phyloP scores from a whole-genome alignment of 2,329 filamentous ascomycete species.

The Penicillium janthinellum region DNA sequence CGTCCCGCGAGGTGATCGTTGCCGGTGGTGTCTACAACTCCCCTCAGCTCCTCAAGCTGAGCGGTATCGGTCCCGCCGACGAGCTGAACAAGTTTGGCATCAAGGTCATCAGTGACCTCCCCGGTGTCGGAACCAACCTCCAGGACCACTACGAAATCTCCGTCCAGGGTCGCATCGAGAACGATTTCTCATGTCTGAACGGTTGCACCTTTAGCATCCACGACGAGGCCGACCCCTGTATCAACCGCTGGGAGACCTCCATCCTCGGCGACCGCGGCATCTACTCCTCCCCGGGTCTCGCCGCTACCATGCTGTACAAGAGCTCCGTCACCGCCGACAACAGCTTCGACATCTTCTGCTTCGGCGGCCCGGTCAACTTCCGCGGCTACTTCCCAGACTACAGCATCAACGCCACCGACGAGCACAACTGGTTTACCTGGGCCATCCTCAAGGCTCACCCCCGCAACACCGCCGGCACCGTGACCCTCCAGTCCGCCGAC shows the following conservation, averaged over 20 bases:
- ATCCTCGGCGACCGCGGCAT: conserved; percentile 41
- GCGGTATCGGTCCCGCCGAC: conserved; percentile 60
- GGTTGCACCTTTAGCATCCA: conserved; percentile 35
- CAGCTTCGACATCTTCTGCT: conserved; percentile 58
- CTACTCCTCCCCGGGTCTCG: conserved; percentile 56
- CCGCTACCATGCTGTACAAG: conserved; percentile 50
- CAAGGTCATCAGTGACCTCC: conserved; percentile 56
- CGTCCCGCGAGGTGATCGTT: conserved; percentile 51
- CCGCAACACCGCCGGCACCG: conserved; percentile 63
- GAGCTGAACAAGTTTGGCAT: conserved; percentile 60
- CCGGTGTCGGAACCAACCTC: conserved; percentile 66
- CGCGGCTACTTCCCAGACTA: conserved; percentile 54
- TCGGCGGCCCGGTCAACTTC: conserved; percentile 59
- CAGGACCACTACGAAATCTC: conserved; percentile 55
- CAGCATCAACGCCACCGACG: conserved; percentile 45
- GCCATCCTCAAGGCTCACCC: conserved; percentile 62
- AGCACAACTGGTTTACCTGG: conserved; percentile 50
- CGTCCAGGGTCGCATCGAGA: conserved; percentile 37
- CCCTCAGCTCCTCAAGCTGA: conserved; percentile 66
- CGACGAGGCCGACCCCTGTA: conserved; percentile 43
- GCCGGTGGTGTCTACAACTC: conserved; percentile 62
- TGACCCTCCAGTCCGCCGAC: conserved; percentile 62
- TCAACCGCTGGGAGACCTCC: conserved; percentile 47
- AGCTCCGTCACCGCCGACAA: conserved; percentile 43
- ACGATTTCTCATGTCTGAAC: conserved; percentile 42